phyloP scores from a whole-genome alignment of 352 stramenopile species.

The Pythium aquatile region DNA sequence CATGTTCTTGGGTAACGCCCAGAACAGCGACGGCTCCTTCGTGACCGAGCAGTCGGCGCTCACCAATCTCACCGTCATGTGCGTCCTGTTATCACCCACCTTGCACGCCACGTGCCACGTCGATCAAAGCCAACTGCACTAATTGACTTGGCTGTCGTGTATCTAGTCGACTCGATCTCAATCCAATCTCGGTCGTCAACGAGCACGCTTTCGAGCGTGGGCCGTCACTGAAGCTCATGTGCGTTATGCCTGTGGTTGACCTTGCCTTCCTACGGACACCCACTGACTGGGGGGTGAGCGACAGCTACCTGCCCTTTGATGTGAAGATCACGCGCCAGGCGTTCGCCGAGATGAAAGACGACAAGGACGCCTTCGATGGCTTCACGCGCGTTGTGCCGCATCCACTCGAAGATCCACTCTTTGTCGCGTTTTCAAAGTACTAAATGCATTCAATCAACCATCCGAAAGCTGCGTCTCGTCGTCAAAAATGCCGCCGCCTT shows the following conservation, averaged over 20 bases:
- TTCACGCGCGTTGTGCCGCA: conserved; percentile 50
- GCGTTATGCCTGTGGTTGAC: background rate
- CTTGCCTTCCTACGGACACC: background rate
- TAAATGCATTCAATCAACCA: conserved; percentile 15
- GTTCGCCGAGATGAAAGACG: conserved; percentile 74
- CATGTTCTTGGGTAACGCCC: conserved; percentile 65
- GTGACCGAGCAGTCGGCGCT: conserved; percentile 41
- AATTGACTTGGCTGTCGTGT: background rate
- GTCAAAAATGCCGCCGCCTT: conserved; percentile 36
- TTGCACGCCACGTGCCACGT: too few species aligned
- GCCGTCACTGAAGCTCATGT: conserved; percentile 70
- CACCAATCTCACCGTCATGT: conserved; percentile 72
- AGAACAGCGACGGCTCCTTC: conserved; percentile 55
- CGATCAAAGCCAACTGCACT: too few species aligned
- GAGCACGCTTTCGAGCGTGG: conserved; percentile 62
- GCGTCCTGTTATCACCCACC: conserved; percentile 11
- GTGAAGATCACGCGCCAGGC: conserved; percentile 72
- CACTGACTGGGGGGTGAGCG: background rate
- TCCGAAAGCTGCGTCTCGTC: conserved; percentile 39
- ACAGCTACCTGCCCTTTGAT: conserved; percentile 70
- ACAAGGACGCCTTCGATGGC: conserved; percentile 63
- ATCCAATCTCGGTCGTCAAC: conserved; percentile 68
- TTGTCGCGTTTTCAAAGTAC: conserved; percentile 50
- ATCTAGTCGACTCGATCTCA: conserved; percentile 65
- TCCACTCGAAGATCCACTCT: conserved; percentile 62